Evolutionary conservation across 331 rosid genomes (phyloP).

Genomic region (Cydonia oblonga): DNA sequence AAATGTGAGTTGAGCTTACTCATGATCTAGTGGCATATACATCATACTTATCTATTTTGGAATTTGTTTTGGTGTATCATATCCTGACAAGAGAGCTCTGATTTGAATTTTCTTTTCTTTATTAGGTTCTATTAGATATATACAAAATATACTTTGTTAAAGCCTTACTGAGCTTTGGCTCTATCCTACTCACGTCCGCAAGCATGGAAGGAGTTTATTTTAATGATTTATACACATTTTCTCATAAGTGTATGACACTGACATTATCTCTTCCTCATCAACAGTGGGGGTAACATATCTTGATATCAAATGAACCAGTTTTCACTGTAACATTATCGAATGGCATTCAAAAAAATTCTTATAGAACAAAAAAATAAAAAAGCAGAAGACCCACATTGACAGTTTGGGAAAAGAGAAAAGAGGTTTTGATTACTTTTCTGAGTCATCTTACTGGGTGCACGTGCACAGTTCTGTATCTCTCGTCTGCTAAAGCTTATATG

Average conservation of each 20-base stretch:
- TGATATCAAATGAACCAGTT: neutral
- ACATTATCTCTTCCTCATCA: neutral
- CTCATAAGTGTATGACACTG: neutral
- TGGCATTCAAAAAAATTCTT: neutral
- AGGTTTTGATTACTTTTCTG: neutral
- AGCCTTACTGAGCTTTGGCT: neutral
- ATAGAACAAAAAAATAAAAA: neutral
- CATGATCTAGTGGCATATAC: constrained; percentile 7
- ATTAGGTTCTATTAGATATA: neutral
- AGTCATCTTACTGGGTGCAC: neutral
- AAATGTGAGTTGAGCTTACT: constrained; percentile 51
- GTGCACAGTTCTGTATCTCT: neutral
- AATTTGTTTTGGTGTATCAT: neutral
- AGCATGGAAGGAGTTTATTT: neutral
- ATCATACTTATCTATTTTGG: neutral
- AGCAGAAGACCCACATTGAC: neutral
- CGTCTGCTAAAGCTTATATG: neutral
- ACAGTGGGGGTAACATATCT: neutral
- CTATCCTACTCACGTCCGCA: neutral
- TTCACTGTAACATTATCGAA: neutral
- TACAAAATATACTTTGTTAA: neutral
- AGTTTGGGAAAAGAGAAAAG: neutral
- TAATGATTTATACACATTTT: neutral
- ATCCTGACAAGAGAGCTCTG: neutral
- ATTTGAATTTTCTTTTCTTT: neutral